Base-by-base conservation (phyloP, 2,329 filamentous ascomycete genomes). In the Cytospora leucostoma region DNA sequence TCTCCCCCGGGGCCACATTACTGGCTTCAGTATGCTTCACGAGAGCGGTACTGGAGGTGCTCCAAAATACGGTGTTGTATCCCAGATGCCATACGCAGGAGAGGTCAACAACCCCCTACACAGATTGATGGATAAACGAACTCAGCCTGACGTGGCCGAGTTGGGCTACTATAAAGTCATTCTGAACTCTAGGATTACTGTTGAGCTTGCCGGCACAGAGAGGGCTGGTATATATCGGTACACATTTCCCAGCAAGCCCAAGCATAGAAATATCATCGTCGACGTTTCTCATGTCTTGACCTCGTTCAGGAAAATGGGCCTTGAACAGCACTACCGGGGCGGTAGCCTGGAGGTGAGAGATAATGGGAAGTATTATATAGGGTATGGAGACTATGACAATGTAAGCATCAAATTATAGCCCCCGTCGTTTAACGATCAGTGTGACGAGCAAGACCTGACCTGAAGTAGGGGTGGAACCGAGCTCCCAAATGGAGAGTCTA, bases 21-120 rank as follows among this genome's bases (percentile, higher is more conserved):
- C 80, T 5, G 85, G 83, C n/a, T 87, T 87, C 71, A 84, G 81
- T 61, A 78, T 88, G 79, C 83, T 88, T 70, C 87, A 89, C 67
- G 85, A 88, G 69, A 84, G 82, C 64, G 87, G 87, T 7, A 90
- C 87, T 0, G 88, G 88, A 12, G 88, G 88, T 1, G 85, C 85
- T 2, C 86, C 88, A 1, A 90, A 89, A 71, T 90, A 90, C 65
- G 88, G 88, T 3, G 84, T 88, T 1, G 82, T 88, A 49, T 77
- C 83, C 1, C 85, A 87, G 73, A 78, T 87, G 72, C 85, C 84
- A 0, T 38, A 49, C 1, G 69, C 80, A 0, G 83, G 83, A 0
- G 71, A 71, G 15, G 72, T 86, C 53, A 70, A 68, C 7, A 81
- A 88, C 61, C 85, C 86, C 3, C 73, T 89, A 21, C 77, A 75